phyloP scores from a whole-genome alignment of 495 filamentous ascomycete genomes.

The Oidiodendron maius region DNA sequence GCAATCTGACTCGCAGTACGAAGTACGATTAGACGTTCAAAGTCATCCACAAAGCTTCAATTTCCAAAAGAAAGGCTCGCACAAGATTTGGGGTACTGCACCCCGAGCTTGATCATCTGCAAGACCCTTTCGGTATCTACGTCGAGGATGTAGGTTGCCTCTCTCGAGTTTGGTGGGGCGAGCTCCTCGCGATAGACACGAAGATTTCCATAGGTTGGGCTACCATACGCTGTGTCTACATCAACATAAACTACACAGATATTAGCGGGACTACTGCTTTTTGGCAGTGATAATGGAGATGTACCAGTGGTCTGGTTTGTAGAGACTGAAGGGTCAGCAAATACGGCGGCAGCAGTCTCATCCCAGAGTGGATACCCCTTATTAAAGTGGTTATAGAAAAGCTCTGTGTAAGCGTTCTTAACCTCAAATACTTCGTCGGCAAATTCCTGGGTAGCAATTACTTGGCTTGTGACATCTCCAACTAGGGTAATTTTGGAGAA shows the following conservation, averaged over 20 bases:
- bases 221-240: constrained; percentile 5
- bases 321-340: too few species aligned
- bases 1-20: too few species aligned
- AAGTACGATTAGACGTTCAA: too few species aligned
- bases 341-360: constrained; percentile 10
- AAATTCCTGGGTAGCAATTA: constrained; percentile 7
- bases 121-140: constrained; percentile 5
- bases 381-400: constrained; percentile 6
- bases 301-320: too few species aligned
- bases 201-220: constrained; percentile 7
- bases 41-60: too few species aligned
- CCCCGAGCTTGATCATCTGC: constrained; percentile 6
- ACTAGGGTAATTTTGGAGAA: constrained; percentile 9
- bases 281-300: too few species aligned
- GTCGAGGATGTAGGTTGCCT: constrained; percentile 10
- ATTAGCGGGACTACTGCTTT: neutral
- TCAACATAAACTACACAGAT: constrained; percentile 5
- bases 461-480: constrained; percentile 12
- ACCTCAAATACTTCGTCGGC: constrained; percentile 9
- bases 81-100: constrained; percentile 11
- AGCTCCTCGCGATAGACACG: constrained; percentile 8
- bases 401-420: constrained; percentile 7
- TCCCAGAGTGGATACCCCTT: constrained; percentile 9
- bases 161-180: constrained; percentile 5
- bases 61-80: too few species aligned